Base-by-base conservation (phyloP, 495 filamentous ascomycete genomes). In the Aspergillus diversus region DNA sequence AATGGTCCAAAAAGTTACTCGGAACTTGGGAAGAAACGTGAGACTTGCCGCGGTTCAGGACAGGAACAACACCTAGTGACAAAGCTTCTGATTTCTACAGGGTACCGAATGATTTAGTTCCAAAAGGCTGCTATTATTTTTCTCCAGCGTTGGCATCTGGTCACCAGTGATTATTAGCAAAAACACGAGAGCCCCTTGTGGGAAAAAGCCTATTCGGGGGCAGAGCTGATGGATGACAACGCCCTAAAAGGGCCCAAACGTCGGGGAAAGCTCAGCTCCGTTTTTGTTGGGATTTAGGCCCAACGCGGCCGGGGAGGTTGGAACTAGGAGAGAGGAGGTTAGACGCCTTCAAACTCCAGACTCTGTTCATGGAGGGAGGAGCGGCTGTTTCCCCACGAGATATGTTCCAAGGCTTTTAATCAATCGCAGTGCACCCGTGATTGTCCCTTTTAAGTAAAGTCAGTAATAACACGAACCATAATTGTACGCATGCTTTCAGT, bases 211-310 rank as follows among this genome's bases (percentile, higher is more conserved):
- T 27, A 27, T 27, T 2, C 21, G 21, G 21, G 21, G 21, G 21
- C 21, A 27, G 21, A 27, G 21, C 21, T 27, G 21, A 2, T 27
- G 21, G 21, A 27, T 27, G 21, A 27, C 21, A 27, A 27, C 39
- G 39, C n/a, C 11, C 8, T 8, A 39, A 39, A 39, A 13, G 13
- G 37, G 8, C 7, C 13, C 37, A 39, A 39, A 39, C 37, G 27
- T 42, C 49, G 48, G 51, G 60, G 43, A 35, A 63, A 63, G 46
- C 55, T 58, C 55, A 53, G 35, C 42, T 35, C 57, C 5, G 63
- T 33, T 69, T 65, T 63, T 69, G 66, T 69, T 69, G 66, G 66
- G 66, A 69, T 51, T 57, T 55, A 52, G 39, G 61, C 66, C 66
- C 66, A 69, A 65, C 66, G 50, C 33, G 37, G 50, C 33, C 31